Percentiles rank a stretch among this genome's conserved stretches.
Conservation (phyloP, 192 early-diverging fungal species). For the Blastocladiella britannica region DNA sequence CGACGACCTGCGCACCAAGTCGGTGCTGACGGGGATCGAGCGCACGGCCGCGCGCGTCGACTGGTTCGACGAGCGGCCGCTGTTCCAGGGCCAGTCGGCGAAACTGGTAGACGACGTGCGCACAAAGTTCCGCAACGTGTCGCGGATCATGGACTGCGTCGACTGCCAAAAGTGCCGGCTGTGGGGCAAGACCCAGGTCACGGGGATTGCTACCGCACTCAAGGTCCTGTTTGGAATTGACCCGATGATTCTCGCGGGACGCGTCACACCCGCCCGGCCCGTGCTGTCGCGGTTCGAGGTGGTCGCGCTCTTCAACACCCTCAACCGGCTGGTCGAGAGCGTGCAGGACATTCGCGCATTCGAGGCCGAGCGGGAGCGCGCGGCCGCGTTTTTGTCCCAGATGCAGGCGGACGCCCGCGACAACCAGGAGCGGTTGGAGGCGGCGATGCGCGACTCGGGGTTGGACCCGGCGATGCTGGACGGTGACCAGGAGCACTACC, state of each 20-base stretch:
- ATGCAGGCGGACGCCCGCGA: too few species aligned
- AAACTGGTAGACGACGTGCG: conserved; percentile 70
- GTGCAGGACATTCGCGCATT: conserved; percentile 62
- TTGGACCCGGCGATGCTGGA: too few species aligned
- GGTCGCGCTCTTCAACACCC: conserved; percentile 75
- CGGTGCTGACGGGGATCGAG: conserved; percentile 36
- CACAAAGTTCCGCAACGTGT: conserved; percentile 83
- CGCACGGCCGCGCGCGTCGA: conserved; percentile 39
- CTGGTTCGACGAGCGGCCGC: conserved; percentile 73
- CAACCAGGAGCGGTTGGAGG: neutral
- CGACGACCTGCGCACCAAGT: conserved; percentile 29
- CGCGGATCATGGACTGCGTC: conserved; percentile 97
- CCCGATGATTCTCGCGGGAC: conserved; percentile 31
- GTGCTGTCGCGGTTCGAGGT: conserved; percentile 57
- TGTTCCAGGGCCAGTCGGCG: conserved; percentile 52
- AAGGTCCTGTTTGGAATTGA: conserved; percentile 88
- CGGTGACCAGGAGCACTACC: too few species aligned
- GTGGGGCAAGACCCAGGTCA: conserved; percentile 94
- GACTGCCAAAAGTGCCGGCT: conserved; percentile 95
- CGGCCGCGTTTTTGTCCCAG: neutral
- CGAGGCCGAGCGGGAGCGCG: conserved; percentile 1
- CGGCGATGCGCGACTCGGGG: too few species aligned
- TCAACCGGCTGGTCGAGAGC: conserved; percentile 70
- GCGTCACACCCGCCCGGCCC: conserved; percentile 22
- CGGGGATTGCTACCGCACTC: conserved; percentile 87